phyloP scores from a whole-genome alignment of 2,329 filamentous ascomycete species.

The Zasmidium cellare region DNA sequence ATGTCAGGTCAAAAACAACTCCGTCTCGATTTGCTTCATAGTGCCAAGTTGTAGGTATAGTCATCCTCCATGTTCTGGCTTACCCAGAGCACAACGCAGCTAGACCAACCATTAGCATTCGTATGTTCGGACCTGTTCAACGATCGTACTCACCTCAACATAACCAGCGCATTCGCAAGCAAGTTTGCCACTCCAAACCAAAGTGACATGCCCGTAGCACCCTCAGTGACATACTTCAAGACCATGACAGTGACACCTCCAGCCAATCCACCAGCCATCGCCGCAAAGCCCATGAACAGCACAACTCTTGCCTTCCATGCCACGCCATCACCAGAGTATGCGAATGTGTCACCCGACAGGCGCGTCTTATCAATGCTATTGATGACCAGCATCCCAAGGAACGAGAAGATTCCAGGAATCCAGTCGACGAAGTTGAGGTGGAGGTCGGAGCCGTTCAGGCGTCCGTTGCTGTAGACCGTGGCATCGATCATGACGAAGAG shows the following conservation, averaged over 20 bases:
- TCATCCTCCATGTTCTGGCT: constrained; percentile 74
- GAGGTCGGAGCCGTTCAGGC: constrained; percentile 58
- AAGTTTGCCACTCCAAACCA: constrained; percentile 70
- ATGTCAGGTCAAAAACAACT: neutral
- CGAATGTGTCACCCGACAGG: constrained; percentile 63
- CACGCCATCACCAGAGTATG: constrained; percentile 62
- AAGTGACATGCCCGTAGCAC: constrained; percentile 61
- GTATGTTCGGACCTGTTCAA: neutral
- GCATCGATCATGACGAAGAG: constrained; percentile 71
- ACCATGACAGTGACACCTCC: constrained; percentile 68
- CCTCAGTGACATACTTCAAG: constrained; percentile 64
- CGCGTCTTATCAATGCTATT: constrained; percentile 70
- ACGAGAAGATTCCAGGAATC: constrained; percentile 70
- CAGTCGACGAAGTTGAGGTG: constrained; percentile 72
- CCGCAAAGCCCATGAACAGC: constrained; percentile 68
- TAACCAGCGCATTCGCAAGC: constrained; percentile 63
- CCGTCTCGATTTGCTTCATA: constrained; percentile 43
- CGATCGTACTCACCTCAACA: constrained; percentile 66
- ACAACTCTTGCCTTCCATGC: constrained; percentile 71
- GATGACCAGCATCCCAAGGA: constrained; percentile 70
- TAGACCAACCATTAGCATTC: constrained; percentile 38
- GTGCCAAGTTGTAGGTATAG: constrained; percentile 68
- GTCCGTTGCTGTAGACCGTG: constrained; percentile 62
- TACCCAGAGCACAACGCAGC: constrained; percentile 66
- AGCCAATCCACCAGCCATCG: constrained; percentile 67